Evolutionary conservation across 192 early-diverging fungal species (phyloP).

Genomic region (Coemansia aciculifera): DNA sequence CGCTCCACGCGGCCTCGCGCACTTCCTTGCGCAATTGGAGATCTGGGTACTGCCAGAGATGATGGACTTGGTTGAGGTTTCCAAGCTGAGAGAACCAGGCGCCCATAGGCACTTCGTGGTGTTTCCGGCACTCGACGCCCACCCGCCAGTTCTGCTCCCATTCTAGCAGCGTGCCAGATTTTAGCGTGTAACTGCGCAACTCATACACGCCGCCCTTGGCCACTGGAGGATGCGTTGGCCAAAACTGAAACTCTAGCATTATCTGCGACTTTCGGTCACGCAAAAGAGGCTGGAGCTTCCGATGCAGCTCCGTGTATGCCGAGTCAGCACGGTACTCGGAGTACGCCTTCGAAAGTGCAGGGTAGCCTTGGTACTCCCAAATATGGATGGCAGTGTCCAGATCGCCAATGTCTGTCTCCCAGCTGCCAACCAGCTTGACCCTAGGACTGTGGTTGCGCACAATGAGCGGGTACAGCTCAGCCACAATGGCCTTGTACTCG

Average conservation of each 20-base stretch:
- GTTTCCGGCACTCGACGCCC: slow-evolving; percentile 82
- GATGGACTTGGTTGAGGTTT: slow-evolving; percentile 84
- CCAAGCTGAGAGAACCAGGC: slow-evolving; percentile 97
- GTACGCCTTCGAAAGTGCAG: slow-evolving; percentile 71
- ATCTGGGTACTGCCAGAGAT: slow-evolving; percentile 90
- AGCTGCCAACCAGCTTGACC: slow-evolving; percentile 86
- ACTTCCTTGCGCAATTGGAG: slow-evolving; percentile 85
- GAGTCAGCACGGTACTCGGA: slow-evolving; percentile 61
- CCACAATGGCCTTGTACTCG: slow-evolving; percentile 79
- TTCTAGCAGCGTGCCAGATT: slow-evolving; percentile 87
- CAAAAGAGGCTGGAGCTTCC: slow-evolving; percentile 69
- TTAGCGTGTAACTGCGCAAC: slow-evolving; percentile 81
- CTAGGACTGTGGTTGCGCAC: slow-evolving; percentile 72
- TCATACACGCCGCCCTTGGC: slow-evolving; percentile 85
- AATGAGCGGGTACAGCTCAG: slow-evolving; percentile 76
- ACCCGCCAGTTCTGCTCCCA: slow-evolving; percentile 91
- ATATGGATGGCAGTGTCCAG: slow-evolving; percentile 84
- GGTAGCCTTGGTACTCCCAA: slow-evolving; percentile 94
- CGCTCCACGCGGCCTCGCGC: slow-evolving; percentile 89
- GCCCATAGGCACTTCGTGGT: slow-evolving; percentile 90
- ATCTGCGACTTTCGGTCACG: slow-evolving; percentile 76
- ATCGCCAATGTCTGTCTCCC: slow-evolving; percentile 82
- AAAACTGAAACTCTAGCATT: slow-evolving; percentile 91
- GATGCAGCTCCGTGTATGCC: slow-evolving; percentile 68
- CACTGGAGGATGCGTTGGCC: slow-evolving; percentile 78